Evolutionary conservation across 768 basidiomycete genomes (phyloP), one percentile per base, ranked within the genome.

Genomic region (Tephrocybe sp.): DNA sequence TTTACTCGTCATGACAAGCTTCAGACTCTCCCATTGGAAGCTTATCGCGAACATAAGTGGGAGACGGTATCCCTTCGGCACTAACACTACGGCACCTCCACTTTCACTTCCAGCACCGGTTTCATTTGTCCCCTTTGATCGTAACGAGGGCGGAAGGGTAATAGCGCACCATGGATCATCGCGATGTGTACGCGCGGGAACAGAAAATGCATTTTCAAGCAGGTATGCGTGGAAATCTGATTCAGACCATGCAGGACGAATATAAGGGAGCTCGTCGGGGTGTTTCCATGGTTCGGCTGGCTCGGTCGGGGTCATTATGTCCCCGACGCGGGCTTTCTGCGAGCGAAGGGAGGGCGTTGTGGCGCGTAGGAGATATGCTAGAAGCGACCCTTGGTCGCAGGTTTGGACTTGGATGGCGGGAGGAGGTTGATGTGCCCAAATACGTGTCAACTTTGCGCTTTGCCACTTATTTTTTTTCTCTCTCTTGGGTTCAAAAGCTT

Each of bases 21-120:
- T 55, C 3, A 76, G 54, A 11, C 66, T 68, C 51, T 71, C 70
- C 74, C 74, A 78, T 46, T 68, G 68, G 51, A 73, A 76, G 47
- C 71, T 71, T 33, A 72, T 72, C 17, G 72, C 65, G 59, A 75
- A 78, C 66, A 78, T 68, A 14, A 78, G 58, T 0, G 76, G 75
- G 14, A 75, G 57, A 1, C 76, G 65, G 54, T 78, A 78, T 9
- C 61, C 67, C 6, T 69, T 58, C 10, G 75, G 76, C 1, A 76
- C 49, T 1, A 59, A 38, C 8, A 62, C 57, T 12, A 54, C 47
- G 5, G 48, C 30, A 2, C 62, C 66, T 31, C 62, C 61, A 14
- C 44, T 26, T 26, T 7, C 26, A 26, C 26, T 26, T 26, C 26
- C 26, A 26, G 3, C 26, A 4, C 26, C 26, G 4, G 3, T 7